Conservation (phyloP, 2,329 filamentous ascomycete genomes). For the Emericellopsis cladophorae region DNA sequence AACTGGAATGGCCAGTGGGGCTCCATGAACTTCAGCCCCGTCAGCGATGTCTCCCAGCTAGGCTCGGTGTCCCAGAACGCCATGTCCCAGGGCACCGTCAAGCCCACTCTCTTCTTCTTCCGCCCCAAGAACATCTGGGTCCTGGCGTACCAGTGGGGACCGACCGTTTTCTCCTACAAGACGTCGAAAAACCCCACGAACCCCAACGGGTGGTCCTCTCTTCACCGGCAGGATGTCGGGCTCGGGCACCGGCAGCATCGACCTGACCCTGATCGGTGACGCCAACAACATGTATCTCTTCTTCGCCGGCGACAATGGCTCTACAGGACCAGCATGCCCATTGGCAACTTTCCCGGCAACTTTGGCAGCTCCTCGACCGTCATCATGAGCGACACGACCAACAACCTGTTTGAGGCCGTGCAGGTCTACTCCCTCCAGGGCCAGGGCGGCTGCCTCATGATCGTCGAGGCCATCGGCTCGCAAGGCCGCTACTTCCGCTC, state of each 20-base stretch:
- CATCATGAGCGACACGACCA: conserved; percentile 36
- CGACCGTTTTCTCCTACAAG: conserved; percentile 44
- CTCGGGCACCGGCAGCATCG: conserved; percentile 42
- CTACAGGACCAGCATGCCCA: conserved; percentile 51
- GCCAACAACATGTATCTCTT: conserved; percentile 51
- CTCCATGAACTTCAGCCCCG: conserved; percentile 44
- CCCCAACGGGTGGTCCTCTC: conserved; percentile 46
- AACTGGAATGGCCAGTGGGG: conserved; percentile 30
- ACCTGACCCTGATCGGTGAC: conserved; percentile 53
- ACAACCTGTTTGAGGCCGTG: conserved; percentile 53
- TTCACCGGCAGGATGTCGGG: conserved; percentile 40
- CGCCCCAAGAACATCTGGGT: conserved; percentile 48
- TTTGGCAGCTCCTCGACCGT: conserved; percentile 39
- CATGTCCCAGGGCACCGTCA: conserved; percentile 35
- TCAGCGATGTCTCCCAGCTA: conserved; percentile 41
- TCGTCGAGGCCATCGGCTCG: conserved; percentile 48
- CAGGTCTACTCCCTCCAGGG: conserved; percentile 50
- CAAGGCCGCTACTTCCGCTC: conserved; percentile 54
- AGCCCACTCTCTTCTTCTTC: conserved; percentile 53
- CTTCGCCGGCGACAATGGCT: conserved; percentile 57
- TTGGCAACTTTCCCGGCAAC: conserved; percentile 45
- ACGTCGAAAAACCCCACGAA: conserved; percentile 46
- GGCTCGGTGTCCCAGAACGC: conserved; percentile 34
- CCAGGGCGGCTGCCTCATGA: conserved; percentile 48
- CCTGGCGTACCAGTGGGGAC: conserved; percentile 54